Evolutionary conservation across 2,329 filamentous ascomycete genomes (phyloP).

Genomic region (Sporothrix curviconia): DNA sequence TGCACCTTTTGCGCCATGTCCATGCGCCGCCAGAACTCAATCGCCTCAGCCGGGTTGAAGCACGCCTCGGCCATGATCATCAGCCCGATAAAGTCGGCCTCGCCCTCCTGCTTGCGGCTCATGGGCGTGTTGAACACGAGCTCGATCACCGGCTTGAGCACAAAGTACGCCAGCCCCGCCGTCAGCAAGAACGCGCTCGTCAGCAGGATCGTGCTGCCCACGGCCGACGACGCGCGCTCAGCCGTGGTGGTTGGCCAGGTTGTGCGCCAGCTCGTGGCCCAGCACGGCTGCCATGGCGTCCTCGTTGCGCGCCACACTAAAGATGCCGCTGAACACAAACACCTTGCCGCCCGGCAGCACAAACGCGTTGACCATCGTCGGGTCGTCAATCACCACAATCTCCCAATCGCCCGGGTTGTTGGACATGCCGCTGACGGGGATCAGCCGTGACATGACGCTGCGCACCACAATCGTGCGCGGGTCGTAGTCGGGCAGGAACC

Average conservation of each 20-base stretch:
- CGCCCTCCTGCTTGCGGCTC: slow-evolving; percentile 63
- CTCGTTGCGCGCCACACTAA: slow-evolving; percentile 60
- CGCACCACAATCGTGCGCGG: slow-evolving; percentile 50
- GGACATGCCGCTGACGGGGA: slow-evolving; percentile 58
- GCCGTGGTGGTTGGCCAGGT: slow-evolving; percentile 59
- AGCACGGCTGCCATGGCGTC: slow-evolving; percentile 68
- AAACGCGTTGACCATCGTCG: slow-evolving; percentile 62
- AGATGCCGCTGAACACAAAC: slow-evolving; percentile 69
- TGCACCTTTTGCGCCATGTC: slow-evolving; percentile 42
- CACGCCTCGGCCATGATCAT: slow-evolving; percentile 80
- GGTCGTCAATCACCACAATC: slow-evolving; percentile 66
- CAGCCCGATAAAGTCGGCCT: slow-evolving; percentile 74
- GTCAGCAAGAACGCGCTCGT: slow-evolving; percentile 45
- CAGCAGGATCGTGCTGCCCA: slow-evolving; percentile 46
- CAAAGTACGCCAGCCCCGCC: slow-evolving; percentile 35
- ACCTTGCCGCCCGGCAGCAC: slow-evolving; percentile 74
- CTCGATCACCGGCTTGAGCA: slow-evolving; percentile 47
- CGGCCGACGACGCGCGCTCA: slow-evolving; percentile 54
- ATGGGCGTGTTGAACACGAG: slow-evolving; percentile 62
- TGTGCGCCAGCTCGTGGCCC: slow-evolving; percentile 75
- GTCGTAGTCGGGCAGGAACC: slow-evolving; percentile 55
- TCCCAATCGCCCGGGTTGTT: slow-evolving; percentile 54
- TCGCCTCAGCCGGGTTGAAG: slow-evolving; percentile 62
- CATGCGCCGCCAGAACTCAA: slow-evolving; percentile 63
- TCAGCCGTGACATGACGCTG: slow-evolving; percentile 58